Conservation (phyloP, 2,329 filamentous ascomycete genomes). For the Colletotrichum truncatum region DNA sequence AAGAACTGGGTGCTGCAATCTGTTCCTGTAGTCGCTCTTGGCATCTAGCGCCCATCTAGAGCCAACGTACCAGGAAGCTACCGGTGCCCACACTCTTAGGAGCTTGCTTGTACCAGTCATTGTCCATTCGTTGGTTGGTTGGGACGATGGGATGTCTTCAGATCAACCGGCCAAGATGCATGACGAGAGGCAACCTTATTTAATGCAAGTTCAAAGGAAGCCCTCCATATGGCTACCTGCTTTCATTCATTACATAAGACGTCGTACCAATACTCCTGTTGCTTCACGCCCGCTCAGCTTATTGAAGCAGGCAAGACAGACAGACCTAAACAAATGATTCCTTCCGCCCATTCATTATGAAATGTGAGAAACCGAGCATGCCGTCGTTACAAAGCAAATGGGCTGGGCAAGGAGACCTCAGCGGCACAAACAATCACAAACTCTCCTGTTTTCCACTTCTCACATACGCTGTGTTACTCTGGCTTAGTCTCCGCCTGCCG, state of each 20-base stretch:
- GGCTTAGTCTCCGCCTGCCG: slow-evolving; percentile 47
- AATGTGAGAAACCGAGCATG: not conserved
- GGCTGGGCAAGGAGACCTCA: not conserved
- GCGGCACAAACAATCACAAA: not conserved
- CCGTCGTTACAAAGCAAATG: slow-evolving; percentile 15
- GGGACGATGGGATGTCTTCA: not conserved
- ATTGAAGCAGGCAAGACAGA: not conserved
- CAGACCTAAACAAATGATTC: not conserved
- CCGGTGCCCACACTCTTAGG: too few relatives aligned
- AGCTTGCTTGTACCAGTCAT: not conserved
- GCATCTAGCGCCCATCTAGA: too few relatives aligned
- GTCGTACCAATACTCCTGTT: not conserved
- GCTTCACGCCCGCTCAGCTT: not conserved
- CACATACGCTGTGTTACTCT: not conserved
- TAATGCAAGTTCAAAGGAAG: not conserved
- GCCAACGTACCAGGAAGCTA: too few relatives aligned
- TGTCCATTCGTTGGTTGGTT: too few relatives aligned
- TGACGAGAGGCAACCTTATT: not conserved
- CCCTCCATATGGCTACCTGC: not conserved
- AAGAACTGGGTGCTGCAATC: too few relatives aligned
- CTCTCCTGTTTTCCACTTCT: not conserved
- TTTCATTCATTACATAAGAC: slow-evolving; percentile 15
- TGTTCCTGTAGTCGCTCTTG: too few relatives aligned
- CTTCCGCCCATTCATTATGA: slow-evolving; percentile 17
- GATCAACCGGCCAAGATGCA: not conserved